Conservation (phyloP, 495 filamentous ascomycete genomes). For the Penicillium cataractarum region DNA sequence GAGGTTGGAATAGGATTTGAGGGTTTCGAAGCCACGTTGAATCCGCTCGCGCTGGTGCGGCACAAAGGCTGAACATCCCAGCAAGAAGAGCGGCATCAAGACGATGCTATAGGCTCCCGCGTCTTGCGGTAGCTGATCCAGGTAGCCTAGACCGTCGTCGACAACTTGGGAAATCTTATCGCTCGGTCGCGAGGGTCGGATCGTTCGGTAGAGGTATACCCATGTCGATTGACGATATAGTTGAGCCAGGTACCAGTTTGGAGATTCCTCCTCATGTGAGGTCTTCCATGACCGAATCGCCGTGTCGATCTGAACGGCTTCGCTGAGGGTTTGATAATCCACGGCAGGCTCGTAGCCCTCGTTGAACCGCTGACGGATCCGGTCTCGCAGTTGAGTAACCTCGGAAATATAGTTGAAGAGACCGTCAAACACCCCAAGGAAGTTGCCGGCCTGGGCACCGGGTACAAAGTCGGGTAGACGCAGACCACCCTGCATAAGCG, state of each 20-base stretch:
- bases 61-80: constrained; percentile 85
- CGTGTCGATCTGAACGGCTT: constrained; percentile 77
- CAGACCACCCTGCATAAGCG: constrained; percentile 62
- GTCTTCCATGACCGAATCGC: constrained; percentile 78
- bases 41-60: constrained; percentile 70
- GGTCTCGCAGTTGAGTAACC: constrained; percentile 77
- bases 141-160: constrained; percentile 71
- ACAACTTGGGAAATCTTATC: constrained; percentile 74
- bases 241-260: constrained; percentile 74
- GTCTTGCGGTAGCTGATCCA: constrained; percentile 64
- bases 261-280: constrained; percentile 67
- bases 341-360: constrained; percentile 68
- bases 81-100: constrained; percentile 83
- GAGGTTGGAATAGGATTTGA: constrained; percentile 77
- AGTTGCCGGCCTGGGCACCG: constrained; percentile 69
- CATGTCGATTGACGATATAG: constrained; percentile 90
- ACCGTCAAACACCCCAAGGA: constrained; percentile 87
- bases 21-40: constrained; percentile 64
- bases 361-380: constrained; percentile 68
- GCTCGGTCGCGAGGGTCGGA: constrained; percentile 71
- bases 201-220: constrained; percentile 87
- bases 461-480: constrained; percentile 71
- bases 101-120: constrained; percentile 75
- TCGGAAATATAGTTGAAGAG: constrained; percentile 80
- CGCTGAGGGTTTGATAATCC: constrained; percentile 72